These are phyloP conservation scores for Aquilaria malaccensis DNA, from an alignment of 345 rosid species.

Conservation along the genomic window DNA sequence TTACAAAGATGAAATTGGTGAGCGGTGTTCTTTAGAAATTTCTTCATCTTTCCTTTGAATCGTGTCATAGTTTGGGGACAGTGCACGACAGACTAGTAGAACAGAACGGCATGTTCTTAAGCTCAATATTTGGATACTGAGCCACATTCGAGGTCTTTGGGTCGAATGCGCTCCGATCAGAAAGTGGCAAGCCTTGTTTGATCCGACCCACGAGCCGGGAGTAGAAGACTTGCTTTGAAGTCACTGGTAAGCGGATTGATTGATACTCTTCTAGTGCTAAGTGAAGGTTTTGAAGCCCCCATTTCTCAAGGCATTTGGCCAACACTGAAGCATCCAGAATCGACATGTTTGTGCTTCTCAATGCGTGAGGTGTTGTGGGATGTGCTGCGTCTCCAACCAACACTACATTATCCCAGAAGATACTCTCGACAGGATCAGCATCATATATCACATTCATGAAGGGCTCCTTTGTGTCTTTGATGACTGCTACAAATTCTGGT, in stretches of 20 bases:
- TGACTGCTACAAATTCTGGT: slow-evolving; percentile 50
- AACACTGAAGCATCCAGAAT: slow-evolving; percentile 56
- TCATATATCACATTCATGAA: slow-evolving; percentile 80
- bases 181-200: slow-evolving; percentile 57
- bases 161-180: slow-evolving; percentile 24
- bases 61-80: background rate
- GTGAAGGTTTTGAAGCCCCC: slow-evolving; percentile 34
- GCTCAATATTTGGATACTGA: slow-evolving; percentile 42
- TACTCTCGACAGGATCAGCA: slow-evolving; percentile 42
- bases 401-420: slow-evolving; percentile 50
- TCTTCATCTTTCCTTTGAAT: too few species aligned
- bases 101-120: slow-evolving; percentile 54
- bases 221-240: slow-evolving; percentile 54
- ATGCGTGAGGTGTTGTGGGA: slow-evolving; percentile 70
- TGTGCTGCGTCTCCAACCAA: slow-evolving; percentile 82
- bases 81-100: slow-evolving; percentile 19
- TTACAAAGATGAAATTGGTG: background rate
- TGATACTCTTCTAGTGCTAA: slow-evolving; percentile 72
- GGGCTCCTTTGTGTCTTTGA: slow-evolving; percentile 64
- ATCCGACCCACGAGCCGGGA: slow-evolving; percentile 45
- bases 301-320: slow-evolving; percentile 52
- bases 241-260: slow-evolving; percentile 46
- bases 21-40: background rate
- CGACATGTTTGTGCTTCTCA: slow-evolving; percentile 88
- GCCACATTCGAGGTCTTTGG: slow-evolving; percentile 21